Evolutionary conservation across 1,284 basidiomycete genomes (phyloP), one percentile per base, ranked within the genome.

Genomic region (Papiliotrema flavescens): DNA sequence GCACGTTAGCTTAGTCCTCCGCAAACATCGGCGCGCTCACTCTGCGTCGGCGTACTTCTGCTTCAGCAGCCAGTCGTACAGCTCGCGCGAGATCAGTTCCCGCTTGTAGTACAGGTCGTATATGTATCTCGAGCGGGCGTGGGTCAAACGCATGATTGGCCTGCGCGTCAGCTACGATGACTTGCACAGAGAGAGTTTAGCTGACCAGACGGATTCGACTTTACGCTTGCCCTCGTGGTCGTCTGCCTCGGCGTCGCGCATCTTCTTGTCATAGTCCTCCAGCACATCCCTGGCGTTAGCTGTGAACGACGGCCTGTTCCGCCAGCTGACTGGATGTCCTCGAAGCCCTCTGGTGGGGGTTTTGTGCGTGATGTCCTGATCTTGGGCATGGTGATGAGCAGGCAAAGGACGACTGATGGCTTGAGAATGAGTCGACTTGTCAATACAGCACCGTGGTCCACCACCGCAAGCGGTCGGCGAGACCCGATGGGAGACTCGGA

Each of bases 21-120:
- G 23, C 32, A 13, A 47, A 34, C 14, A 14, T 17, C 28, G 17
- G 3, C 19, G 14, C 11, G 17, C 90, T 75, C 73, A 97, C 95
- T 96, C 96, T 46, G 88, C 87, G 75, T 99, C 96, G 13, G 90
- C 96, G 76, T 98, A 98, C 14, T 90, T 90, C 76, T 98, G 89
- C 80, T 98, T 98, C 69, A 98, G 74, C 55, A 99, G 78, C 96
- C 96, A 99, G 78, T 98, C 95, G 74, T 98, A 99, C 48, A 99
- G 79, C 74, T 96, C 90, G 68, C 83, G 85, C 63, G 86, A 88
- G 70, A 99, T 92, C 15, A 93, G 91, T 76, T 98, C 94, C 39
- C 95, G 86, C 78, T 97, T 97, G 81, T 98, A 98, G 79, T 96
- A 98, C 55, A 98, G 82, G 76, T 98, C 96, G 75, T 98, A 98